These are phyloP conservation scores for Amoebophrya sp. DNA, from an alignment of 169 alveolate genomes.

Conservation along the genomic window DNA sequence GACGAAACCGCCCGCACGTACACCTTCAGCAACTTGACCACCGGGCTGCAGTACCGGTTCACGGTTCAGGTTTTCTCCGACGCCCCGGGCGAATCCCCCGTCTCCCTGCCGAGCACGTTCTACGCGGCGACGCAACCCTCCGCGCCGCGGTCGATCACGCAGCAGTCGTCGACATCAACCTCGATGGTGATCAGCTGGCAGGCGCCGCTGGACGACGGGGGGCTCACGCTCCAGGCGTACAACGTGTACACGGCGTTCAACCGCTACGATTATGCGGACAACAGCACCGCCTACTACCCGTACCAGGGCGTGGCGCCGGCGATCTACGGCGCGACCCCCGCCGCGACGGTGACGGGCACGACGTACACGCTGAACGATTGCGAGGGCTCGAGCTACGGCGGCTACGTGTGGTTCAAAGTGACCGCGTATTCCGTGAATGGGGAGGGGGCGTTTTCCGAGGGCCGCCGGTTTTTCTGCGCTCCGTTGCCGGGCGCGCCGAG, in stretches of 20 bases:
- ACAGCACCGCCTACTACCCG: neutral
- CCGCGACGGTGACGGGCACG: neutral
- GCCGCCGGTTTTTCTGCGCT: neutral
- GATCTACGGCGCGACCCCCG: neutral
- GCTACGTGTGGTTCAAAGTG: neutral
- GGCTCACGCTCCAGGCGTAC: neutral
- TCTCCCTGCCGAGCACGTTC: neutral
- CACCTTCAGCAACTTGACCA: neutral
- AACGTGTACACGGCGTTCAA: neutral
- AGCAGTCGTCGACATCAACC: neutral
- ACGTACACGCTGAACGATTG: neutral
- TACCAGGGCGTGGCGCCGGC: neutral
- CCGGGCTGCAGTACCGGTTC: neutral
- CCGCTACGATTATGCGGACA: neutral
- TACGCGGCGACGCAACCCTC: neutral
- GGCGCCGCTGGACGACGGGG: neutral
- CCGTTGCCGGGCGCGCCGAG: neutral
- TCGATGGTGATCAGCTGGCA: neutral
- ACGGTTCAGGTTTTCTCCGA: slow-evolving; percentile 4
- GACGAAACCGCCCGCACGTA: neutral
- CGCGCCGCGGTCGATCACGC: neutral
- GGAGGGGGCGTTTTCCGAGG: neutral
- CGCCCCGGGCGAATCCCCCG: neutral
- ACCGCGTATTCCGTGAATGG: neutral
- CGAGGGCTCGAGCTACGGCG: neutral